phyloP scores from a whole-genome alignment of 2,329 filamentous ascomycete species.

The Fusarium nematophilum region DNA sequence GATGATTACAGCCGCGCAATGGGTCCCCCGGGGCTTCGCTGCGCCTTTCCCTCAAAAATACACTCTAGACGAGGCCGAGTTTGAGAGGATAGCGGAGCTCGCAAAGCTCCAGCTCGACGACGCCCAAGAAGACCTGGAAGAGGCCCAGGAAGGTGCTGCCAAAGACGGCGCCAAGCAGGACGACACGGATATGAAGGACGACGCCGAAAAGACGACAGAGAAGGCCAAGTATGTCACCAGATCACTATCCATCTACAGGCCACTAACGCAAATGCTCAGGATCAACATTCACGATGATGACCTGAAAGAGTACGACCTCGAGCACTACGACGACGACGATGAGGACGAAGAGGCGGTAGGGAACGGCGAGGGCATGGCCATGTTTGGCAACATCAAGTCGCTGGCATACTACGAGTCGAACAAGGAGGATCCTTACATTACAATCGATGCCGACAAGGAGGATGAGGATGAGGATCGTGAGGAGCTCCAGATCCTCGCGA shows the following conservation, averaged over 20 bases:
- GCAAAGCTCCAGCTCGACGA: conserved; percentile 88
- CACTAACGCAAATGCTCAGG: conserved; percentile 48
- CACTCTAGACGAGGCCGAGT: conserved; percentile 80
- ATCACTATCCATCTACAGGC: not conserved
- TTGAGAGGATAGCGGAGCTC: conserved; percentile 78
- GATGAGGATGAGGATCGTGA: conserved; percentile 89
- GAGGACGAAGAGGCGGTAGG: conserved; percentile 60
- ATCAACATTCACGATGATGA: conserved; percentile 77
- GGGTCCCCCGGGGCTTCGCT: conserved; percentile 81
- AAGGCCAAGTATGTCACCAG: conserved; percentile 51
- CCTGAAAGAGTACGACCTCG: conserved; percentile 94
- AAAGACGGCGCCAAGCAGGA: conserved; percentile 45
- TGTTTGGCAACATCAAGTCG: conserved; percentile 96
- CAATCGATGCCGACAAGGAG: conserved; percentile 76
- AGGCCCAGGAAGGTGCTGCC: conserved; percentile 66
- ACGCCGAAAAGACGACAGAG: conserved; percentile 39
- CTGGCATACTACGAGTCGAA: conserved; percentile 94
- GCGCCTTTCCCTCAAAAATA: conserved; percentile 81
- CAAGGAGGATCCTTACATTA: conserved; percentile 96
- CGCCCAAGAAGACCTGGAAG: conserved; percentile 85
- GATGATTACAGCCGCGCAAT: conserved; percentile 81
- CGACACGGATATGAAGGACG: conserved; percentile 53
- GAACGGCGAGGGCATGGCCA: conserved; percentile 78
- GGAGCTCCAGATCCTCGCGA: conserved; percentile 91
- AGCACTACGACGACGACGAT: conserved; percentile 92